These are phyloP conservation scores for Heritiera littoralis DNA, from an alignment of 345 rosid genomes.

Conservation along the genomic window DNA sequence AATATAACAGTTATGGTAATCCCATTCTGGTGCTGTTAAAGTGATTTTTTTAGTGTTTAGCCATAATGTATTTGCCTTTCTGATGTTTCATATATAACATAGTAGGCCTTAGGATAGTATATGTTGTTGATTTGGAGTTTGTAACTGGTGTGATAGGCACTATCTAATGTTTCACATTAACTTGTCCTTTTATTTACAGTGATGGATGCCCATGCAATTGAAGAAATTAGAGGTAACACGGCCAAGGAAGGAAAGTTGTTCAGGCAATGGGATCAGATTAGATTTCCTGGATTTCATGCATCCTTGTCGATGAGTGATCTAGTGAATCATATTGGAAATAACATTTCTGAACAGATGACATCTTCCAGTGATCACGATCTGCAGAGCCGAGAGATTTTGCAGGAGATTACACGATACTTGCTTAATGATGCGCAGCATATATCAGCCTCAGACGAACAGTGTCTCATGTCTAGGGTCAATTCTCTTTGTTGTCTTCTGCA, in stretches of 20 bases:
- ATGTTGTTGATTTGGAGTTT: not conserved
- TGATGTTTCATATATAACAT: not conserved
- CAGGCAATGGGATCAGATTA: conserved; percentile 37
- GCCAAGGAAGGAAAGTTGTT: conserved; percentile 23
- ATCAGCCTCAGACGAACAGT: conserved; percentile 45
- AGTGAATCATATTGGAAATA: conserved; percentile 52
- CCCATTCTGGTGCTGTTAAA: not conserved
- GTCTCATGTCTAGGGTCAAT: conserved; percentile 59
- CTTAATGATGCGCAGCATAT: conserved; percentile 48
- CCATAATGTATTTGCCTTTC: not conserved
- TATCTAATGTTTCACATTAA: not conserved
- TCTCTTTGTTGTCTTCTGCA: conserved; percentile 63
- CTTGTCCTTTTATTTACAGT: conserved; percentile 27
- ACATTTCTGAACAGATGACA: conserved; percentile 45
- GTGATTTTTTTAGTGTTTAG: not conserved
- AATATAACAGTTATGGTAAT: not conserved
- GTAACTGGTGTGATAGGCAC: not conserved
- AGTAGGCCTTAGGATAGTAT: not conserved
- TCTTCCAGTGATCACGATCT: conserved; percentile 30
- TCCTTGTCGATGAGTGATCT: conserved; percentile 60
- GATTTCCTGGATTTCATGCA: conserved; percentile 46
- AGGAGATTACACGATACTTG: conserved; percentile 53
- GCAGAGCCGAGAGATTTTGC: conserved; percentile 35
- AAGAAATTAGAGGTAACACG: conserved; percentile 36
- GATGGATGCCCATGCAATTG: conserved; percentile 42